Evolutionary conservation across 2,329 filamentous ascomycete species (phyloP), one percentile per base, ranked within the genome.

Genomic region (Venturia nashicola): DNA sequence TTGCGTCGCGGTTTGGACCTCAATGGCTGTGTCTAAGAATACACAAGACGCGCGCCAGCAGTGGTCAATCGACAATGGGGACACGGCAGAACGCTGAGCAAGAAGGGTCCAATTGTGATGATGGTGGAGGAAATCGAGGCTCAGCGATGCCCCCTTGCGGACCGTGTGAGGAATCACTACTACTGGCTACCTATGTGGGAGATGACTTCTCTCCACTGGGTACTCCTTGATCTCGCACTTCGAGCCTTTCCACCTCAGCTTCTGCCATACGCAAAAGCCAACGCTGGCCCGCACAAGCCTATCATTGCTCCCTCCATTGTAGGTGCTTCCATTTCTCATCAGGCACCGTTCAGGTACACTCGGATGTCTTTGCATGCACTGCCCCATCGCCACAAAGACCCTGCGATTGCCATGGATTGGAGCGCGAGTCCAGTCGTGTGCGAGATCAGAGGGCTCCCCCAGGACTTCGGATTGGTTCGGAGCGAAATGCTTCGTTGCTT

Each of bases 21-120:
- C n/a, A 57, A 57, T 57, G 27, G 27, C 51, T 51, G 9, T 27
- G 46, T 23, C 46, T 57, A 57, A 57, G 51, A 57, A 57, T 57
- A 57, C 51, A 57, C 27, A 57, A 36, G 23, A 20, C 51, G 51
- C 51, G 51, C 51, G 51, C 51, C 27, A 36, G 32, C 51, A 34
- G 51, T 4, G 20, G 8, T 36, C 51, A n/a, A 57, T 57, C 27
- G 51, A 11, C 16, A 57, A n/a, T 36, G 51, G 51, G 16, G 32
- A 57, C 3, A 36, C 5, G 2, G 6, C n/a, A n/a, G 27, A 36
- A 36, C 51, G 18, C 27, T 57, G 32, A 57, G 16, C 51, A 57
- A 57, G 32, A 32, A 8, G 16, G n/a, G n/a, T 20, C 32, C 27
- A 36, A 9, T 36, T 27, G 32, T 36, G 27, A 36, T 34, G 51